A percentile compares a stretch with the other conserved stretches of the same genome.
phyloP scores from a whole-genome alignment of 805 yeast species.

The Starmerella apicola region DNA sequence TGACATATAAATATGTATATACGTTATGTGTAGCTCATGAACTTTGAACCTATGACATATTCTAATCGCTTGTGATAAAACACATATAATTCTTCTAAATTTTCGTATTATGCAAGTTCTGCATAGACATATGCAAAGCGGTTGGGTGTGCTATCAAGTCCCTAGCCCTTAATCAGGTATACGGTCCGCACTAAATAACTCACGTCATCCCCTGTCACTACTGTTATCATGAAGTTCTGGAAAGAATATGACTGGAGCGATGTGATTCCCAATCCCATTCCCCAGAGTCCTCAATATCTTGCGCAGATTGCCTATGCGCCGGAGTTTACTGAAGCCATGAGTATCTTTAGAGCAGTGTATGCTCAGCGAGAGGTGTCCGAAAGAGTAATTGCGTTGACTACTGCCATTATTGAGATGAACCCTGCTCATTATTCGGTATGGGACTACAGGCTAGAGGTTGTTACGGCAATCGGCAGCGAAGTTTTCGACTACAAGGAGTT shows the following conservation, averaged over 20 bases:
- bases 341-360: slow-evolving; percentile 49
- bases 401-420: slow-evolving; percentile 47
- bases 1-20: no score
- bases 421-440: slow-evolving; percentile 92
- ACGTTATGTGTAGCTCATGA: no score
- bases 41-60: no score
- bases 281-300: slow-evolving; percentile 24
- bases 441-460: slow-evolving; percentile 34
- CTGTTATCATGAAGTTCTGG: slow-evolving; percentile 12
- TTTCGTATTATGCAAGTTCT: no score
- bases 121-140: no score
- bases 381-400: slow-evolving; percentile 59
- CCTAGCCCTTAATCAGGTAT: no score
- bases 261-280: slow-evolving; percentile 25
- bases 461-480: slow-evolving; percentile 24
- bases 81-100: no score
- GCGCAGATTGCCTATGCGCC: slow-evolving; percentile 46
- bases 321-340: slow-evolving; percentile 54
- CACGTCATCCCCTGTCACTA: no score
- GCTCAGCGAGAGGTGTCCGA: slow-evolving; percentile 47
- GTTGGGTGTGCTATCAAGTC: no score
- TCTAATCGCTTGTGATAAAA: no score
- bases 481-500: slow-evolving; percentile 22
- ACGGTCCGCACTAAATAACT: no score
- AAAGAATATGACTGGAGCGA: slow-evolving; percentile 27